Evolutionary conservation across 352 stramenopile species (phyloP).

Genomic region (Phytophthora cactorum): DNA sequence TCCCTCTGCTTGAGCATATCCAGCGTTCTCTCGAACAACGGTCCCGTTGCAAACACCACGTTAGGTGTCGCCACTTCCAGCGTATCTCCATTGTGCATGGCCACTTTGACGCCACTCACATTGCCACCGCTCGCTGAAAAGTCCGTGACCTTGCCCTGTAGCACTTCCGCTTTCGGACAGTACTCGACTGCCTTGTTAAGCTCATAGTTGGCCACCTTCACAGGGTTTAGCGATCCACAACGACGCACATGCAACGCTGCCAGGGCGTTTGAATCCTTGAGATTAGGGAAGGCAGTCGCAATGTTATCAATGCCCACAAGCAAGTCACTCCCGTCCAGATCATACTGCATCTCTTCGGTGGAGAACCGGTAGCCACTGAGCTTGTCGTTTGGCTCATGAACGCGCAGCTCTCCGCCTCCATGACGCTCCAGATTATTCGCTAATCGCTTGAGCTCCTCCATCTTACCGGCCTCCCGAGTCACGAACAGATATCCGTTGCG

Average conservation of each 20-base stretch:
- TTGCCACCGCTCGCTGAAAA: conserved; percentile 55
- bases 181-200: conserved; percentile 70
- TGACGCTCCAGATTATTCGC: conserved; percentile 56
- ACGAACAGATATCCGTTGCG: conserved; percentile 86
- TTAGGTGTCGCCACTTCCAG: conserved; percentile 66
- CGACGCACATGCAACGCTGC: conserved; percentile 73
- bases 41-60: conserved; percentile 75
- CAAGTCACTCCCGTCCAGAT: conserved; percentile 71
- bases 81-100: conserved; percentile 52
- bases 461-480: conserved; percentile 54
- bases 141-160: conserved; percentile 68
- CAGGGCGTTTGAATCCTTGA: conserved; percentile 62
- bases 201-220: conserved; percentile 75
- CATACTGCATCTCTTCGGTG: conserved; percentile 54
- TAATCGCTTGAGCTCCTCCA: conserved; percentile 55
- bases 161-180: conserved; percentile 59
- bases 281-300: conserved; percentile 55
- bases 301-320: conserved; percentile 73
- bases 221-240: conserved; percentile 72
- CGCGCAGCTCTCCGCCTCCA: conserved; percentile 56
- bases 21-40: conserved; percentile 72
- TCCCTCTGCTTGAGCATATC: conserved; percentile 58
- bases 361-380: conserved; percentile 57
- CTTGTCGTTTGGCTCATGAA: conserved; percentile 47
- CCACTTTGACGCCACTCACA: conserved; percentile 65